These are phyloP conservation scores for Globisporangium iwayamae DNA, from an alignment of 352 stramenopile species.

Conservation along the genomic window DNA sequence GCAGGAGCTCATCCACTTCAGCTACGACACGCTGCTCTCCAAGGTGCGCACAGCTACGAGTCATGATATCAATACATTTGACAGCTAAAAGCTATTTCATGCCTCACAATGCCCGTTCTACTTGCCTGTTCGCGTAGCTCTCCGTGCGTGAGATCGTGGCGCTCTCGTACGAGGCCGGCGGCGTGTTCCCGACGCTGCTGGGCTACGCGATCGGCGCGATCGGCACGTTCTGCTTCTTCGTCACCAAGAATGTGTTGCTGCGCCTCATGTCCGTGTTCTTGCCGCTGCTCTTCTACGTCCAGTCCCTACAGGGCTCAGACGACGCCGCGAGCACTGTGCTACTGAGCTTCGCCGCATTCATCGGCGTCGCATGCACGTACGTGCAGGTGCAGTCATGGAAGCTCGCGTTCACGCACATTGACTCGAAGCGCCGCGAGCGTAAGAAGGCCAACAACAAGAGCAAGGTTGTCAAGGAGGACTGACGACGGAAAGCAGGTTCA, in stretches of 20 bases:
- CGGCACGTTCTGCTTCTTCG: conserved; percentile 33
- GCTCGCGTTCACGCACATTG: conserved; percentile 46
- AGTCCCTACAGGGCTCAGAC: conserved; percentile 24
- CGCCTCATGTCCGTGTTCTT: conserved; percentile 21
- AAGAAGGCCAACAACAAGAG: conserved; percentile 27
- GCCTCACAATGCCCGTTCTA: not conserved
- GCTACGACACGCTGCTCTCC: conserved; percentile 13
- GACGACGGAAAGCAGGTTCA: not conserved
- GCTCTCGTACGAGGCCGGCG: conserved; percentile 50
- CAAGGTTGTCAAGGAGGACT: conserved; percentile 17
- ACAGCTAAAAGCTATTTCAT: not conserved
- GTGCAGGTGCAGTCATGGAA: conserved; percentile 51
- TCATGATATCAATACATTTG: not conserved
- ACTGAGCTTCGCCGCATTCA: conserved; percentile 35
- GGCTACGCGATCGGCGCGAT: conserved; percentile 52
- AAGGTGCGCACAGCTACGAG: conserved; percentile 8
- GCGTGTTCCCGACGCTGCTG: conserved; percentile 53
- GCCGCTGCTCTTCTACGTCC: conserved; percentile 25
- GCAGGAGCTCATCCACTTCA: conserved; percentile 10
- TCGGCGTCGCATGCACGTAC: conserved; percentile 52
- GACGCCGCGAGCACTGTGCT: conserved; percentile 24
- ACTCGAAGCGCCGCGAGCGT: conserved; percentile 15
- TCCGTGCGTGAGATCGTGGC: conserved; percentile 38
- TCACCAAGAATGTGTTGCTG: conserved; percentile 14
- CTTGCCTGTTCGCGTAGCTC: conserved; percentile 20